A percentile compares a stretch with the other conserved stretches of the same genome.
Evolutionary conservation across 805 yeast species (phyloP).

Genomic region (Candida piceae): DNA sequence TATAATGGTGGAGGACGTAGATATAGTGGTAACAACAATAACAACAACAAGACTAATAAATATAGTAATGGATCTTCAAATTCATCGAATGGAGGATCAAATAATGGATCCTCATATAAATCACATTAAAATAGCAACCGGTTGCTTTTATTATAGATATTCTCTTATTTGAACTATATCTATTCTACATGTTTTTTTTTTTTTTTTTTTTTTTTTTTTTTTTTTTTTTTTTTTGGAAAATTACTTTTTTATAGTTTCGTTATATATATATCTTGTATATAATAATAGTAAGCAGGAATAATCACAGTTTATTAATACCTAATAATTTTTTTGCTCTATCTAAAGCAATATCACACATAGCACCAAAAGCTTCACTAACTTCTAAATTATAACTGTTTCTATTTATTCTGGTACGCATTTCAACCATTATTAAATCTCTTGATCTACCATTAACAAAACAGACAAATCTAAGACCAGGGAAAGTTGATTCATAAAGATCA

Average conservation of each 20-base stretch:
- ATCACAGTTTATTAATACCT: conserved; percentile 23
- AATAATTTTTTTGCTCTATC: conserved; percentile 61
- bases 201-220: background rate
- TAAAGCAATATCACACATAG: conserved; percentile 88
- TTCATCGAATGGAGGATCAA: background rate
- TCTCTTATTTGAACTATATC: too few species aligned
- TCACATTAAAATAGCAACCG: too few species aligned
- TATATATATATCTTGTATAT: too few species aligned
- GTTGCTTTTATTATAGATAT: too few species aligned
- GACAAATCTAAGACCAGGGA: conserved; percentile 73
- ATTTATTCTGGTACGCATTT: conserved; percentile 55
- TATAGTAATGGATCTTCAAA: conserved; percentile 3
- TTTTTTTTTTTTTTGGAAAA: background rate
- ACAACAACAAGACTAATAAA: conserved; percentile 4
- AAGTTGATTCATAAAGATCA: conserved; percentile 37
- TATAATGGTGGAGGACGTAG: background rate
- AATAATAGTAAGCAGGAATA: too few species aligned
- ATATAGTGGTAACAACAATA: conserved; percentile 4
- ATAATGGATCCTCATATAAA: background rate
- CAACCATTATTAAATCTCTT: conserved; percentile 56
- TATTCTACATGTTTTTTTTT: background rate
- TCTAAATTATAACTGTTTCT: conserved; percentile 53
- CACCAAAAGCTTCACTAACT: conserved; percentile 63
- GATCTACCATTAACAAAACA: conserved; percentile 85
- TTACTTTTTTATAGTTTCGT: too few species aligned